Conservation (phyloP, 306 rosid genomes). For the Geum urbanum region DNA sequence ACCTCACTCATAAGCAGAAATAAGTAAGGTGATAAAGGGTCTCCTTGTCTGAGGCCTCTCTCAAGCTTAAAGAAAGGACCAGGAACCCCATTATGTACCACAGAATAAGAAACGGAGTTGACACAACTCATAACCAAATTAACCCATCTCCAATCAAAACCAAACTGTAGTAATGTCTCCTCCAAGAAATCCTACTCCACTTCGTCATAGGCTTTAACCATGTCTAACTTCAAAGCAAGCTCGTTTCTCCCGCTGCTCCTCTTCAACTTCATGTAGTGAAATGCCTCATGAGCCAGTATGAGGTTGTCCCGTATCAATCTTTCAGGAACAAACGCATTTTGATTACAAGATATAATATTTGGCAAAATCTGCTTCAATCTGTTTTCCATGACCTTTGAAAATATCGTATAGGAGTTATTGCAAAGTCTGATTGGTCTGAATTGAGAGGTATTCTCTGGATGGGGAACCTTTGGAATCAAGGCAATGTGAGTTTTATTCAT, state of each 20-base stretch:
- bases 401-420: neutral
- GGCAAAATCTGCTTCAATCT: neutral
- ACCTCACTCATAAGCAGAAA: too few relatives aligned
- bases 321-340: neutral
- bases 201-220: neutral
- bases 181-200: neutral
- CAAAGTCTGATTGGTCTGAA: neutral
- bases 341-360: neutral
- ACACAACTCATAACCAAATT: too few relatives aligned
- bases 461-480: neutral
- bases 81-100: too few relatives aligned
- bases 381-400: neutral
- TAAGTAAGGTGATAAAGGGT: too few relatives aligned
- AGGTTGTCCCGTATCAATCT: neutral
- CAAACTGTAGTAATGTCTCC: neutral
- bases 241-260: neutral
- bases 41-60: too few relatives aligned
- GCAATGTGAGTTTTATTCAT: neutral
- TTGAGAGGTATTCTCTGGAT: neutral
- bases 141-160: neutral
- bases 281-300: neutral
- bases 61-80: too few relatives aligned
- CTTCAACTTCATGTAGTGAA: neutral
- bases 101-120: too few relatives aligned
- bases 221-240: neutral